These are phyloP conservation scores for Medicago ruthenica DNA, from an alignment of 306 rosid species.

Conservation along the genomic window DNA sequence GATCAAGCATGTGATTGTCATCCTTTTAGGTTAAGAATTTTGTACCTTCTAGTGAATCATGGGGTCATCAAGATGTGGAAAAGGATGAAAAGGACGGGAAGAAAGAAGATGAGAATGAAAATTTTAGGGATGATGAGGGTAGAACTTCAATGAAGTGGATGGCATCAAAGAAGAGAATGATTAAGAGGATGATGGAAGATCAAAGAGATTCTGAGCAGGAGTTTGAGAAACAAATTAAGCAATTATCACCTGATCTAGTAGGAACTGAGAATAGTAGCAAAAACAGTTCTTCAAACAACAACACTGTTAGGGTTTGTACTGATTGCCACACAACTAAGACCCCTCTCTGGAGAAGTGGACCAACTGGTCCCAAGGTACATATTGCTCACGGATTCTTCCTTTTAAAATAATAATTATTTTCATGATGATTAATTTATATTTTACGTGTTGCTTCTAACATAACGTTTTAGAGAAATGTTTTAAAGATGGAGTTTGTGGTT, in stretches of 20 bases:
- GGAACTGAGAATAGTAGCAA: slow-evolving; percentile 38
- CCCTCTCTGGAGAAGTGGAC: slow-evolving; percentile 97
- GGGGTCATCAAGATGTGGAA: slow-evolving; percentile 21
- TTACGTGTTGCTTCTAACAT: neutral
- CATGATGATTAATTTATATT: neutral
- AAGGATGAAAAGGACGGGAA: slow-evolving; percentile 27
- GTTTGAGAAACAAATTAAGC: slow-evolving; percentile 51
- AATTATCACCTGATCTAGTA: slow-evolving; percentile 8
- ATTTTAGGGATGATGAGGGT: slow-evolving; percentile 17
- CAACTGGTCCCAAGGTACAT: slow-evolving; percentile 89
- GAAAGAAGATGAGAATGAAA: slow-evolving; percentile 45
- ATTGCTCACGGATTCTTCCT: neutral
- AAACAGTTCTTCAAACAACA: slow-evolving; percentile 44
- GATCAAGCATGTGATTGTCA: slow-evolving; percentile 34
- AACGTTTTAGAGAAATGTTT: too few relatives aligned
- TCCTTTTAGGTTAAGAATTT: slow-evolving; percentile 51
- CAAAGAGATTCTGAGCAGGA: slow-evolving; percentile 42
- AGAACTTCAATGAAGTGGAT: slow-evolving; percentile 59
- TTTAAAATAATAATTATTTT: neutral
- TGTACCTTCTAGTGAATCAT: slow-evolving; percentile 51
- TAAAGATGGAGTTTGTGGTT: neutral
- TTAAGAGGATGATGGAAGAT: slow-evolving; percentile 54
- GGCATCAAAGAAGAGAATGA: slow-evolving; percentile 68
- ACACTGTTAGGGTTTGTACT: slow-evolving; percentile 69
- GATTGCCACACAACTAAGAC: slow-evolving; percentile 92